Conservation (phyloP, 2,329 filamentous ascomycete species). For the Pseudogymnoascus verrucosus region DNA sequence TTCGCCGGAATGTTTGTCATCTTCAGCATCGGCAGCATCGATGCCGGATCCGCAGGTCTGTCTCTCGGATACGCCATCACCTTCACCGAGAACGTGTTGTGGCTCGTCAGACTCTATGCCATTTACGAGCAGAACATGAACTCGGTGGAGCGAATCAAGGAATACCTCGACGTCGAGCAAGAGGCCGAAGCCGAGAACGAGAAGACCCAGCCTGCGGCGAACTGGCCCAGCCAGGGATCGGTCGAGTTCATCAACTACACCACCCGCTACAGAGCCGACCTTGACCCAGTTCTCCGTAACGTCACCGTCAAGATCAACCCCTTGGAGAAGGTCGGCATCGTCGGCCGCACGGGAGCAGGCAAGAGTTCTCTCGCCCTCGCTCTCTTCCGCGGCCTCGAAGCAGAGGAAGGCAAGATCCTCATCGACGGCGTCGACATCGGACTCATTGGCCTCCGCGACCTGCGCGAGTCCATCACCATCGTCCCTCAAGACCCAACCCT, state of each 20-base stretch:
- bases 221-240: slow-evolving; percentile 79
- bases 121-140: slow-evolving; percentile 99
- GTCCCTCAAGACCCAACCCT: slow-evolving; percentile 95
- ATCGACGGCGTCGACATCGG: slow-evolving; percentile 91
- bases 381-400: slow-evolving; percentile 87
- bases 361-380: slow-evolving; percentile 93
- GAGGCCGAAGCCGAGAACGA: slow-evolving; percentile 74
- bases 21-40: slow-evolving; percentile 69
- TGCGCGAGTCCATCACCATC: slow-evolving; percentile 91
- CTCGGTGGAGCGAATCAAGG: slow-evolving; percentile 92
- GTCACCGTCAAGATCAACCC: slow-evolving; percentile 81
- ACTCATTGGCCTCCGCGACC: slow-evolving; percentile 81
- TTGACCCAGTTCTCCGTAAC: slow-evolving; percentile 77
- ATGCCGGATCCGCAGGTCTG: slow-evolving; percentile 85
- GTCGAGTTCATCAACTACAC: slow-evolving; percentile 87
- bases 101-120: slow-evolving; percentile 90
- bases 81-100: slow-evolving; percentile 93
- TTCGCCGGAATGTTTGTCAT: slow-evolving; percentile 90
- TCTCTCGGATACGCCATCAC: slow-evolving; percentile 93
- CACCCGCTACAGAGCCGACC: slow-evolving; percentile 78
- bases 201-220: slow-evolving; percentile 64
- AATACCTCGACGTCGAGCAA: slow-evolving; percentile 93
- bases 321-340: slow-evolving; percentile 89
- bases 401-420: slow-evolving; percentile 78
- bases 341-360: slow-evolving; percentile 88